Evolutionary conservation across 2,329 filamentous ascomycete genomes (phyloP).

Genomic region (Fusarium vanettenii): DNA sequence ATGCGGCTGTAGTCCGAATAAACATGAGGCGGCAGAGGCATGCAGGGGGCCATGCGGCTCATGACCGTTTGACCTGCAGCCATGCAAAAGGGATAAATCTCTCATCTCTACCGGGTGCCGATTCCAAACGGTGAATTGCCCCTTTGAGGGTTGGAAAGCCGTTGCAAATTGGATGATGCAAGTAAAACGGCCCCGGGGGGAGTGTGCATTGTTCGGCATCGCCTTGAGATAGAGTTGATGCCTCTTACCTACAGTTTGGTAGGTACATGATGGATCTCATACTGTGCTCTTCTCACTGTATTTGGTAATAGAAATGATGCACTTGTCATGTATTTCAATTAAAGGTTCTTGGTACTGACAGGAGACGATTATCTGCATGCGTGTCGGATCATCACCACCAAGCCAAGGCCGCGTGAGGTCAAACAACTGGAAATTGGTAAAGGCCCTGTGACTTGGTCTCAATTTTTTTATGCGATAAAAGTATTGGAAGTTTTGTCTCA

Average conservation of each 20-base stretch:
- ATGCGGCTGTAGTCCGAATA: background rate
- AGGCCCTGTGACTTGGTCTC: background rate
- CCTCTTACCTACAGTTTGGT: background rate
- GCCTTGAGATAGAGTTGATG: slow-evolving; percentile 1
- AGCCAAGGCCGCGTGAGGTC: background rate
- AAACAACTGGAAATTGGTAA: background rate
- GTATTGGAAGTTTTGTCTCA: background rate
- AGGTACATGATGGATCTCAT: background rate
- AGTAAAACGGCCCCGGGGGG: background rate
- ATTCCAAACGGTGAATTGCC: background rate
- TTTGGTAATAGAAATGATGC: background rate
- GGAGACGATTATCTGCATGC: background rate
- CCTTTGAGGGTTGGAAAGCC: background rate
- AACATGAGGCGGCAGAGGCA: slow-evolving; percentile 2
- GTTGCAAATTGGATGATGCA: background rate
- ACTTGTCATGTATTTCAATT: background rate
- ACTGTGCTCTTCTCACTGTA: background rate
- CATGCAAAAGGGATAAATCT: background rate
- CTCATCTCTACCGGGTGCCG: background rate
- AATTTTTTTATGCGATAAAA: too few species aligned
- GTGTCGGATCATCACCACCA: background rate
- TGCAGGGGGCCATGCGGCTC: slow-evolving; percentile 8
- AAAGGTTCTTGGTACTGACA: background rate
- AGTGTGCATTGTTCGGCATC: slow-evolving; percentile 9
- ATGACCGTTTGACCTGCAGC: slow-evolving; percentile 1